Base-by-base conservation (phyloP, 176 grass and related monocot species). In the Phragmites australis region DNA sequence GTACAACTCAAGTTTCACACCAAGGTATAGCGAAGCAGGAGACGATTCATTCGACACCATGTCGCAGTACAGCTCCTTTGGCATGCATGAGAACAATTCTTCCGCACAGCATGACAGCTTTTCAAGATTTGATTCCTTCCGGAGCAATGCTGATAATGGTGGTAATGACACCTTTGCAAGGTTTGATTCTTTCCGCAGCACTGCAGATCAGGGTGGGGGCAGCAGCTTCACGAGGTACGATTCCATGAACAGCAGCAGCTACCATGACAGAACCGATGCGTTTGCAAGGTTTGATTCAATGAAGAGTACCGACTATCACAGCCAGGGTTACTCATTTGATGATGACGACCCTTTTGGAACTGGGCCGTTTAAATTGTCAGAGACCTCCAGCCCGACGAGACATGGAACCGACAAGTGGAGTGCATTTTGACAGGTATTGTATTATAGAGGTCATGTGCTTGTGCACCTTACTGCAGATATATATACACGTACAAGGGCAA, bases 121-220 rank as follows among this genome's bases (percentile, higher is more conserved):
- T 52, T 83, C 84, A n/a, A 89, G 88, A 74, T 97, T 97, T 0
- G 92, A 97, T 65, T 92, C 95, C n/a, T 90, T 94, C 50, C 43
- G 15, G 23, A 90, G 89, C 65, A 84, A 74, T n/a, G 68, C 77
- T 26, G 91, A 97, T 55, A 73, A 70, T 7, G 78, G 80, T 3
- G 27, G 74, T 2, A 87, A 75, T 53, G 90, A 92, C 22, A 19
- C 89, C 8, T 87, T 93, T 47, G 74, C 70, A 19, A 85, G 93
- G 85, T 97, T 93, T 11, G 93, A 97, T 54, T 97, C 90, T n/a
- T 97, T 97, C 77, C 82, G 88, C 62, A 97, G 93, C 73, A 93
- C 72, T 27, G 82, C 88, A 1, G 93, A 93, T 22, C 85, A 93
- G 46, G 78, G 85, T 2, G 84, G 84, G 27, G 84, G 68, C 30